These are phyloP conservation scores for Ephemerocybe angulata DNA, from an alignment of 768 basidiomycete species.

Conservation along the genomic window DNA sequence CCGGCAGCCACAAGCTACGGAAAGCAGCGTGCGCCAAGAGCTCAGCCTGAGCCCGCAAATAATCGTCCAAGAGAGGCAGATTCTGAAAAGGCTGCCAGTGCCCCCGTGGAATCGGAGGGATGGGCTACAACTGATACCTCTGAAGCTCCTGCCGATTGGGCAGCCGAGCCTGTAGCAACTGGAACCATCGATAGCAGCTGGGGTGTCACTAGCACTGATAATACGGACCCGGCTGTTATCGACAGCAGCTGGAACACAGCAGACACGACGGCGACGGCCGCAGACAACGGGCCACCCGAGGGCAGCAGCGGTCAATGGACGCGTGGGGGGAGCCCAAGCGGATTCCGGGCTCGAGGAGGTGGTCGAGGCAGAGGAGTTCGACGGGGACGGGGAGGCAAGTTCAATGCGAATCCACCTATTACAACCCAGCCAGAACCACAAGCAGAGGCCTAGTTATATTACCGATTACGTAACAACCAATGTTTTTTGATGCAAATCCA, in stretches of 20 bases:
- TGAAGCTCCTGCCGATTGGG: neutral
- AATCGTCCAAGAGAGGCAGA: too few species aligned
- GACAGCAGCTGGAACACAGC: neutral
- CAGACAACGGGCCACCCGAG: neutral
- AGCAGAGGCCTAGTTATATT: neutral
- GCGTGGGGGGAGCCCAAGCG: constrained; percentile 6
- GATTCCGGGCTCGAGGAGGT: constrained; percentile 12
- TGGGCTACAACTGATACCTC: neutral
- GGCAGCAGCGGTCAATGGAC: constrained; percentile 10
- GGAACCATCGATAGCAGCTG: too few species aligned
- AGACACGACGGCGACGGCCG: neutral
- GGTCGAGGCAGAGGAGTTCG: constrained; percentile 20
- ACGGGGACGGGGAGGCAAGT: constrained; percentile 9
- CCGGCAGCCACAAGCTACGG: constrained; percentile 16
- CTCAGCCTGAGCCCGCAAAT: too few species aligned
- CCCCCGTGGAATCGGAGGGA: too few species aligned
- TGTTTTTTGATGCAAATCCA: constrained; percentile 3
- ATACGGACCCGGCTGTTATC: neutral
- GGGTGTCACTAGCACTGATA: too few species aligned
- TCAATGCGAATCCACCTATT: too few species aligned
- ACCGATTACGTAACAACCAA: neutral
- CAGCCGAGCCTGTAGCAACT: too few species aligned
- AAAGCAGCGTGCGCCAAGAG: too few species aligned
- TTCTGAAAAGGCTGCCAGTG: too few species aligned
- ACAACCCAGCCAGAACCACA: too few species aligned